phyloP scores from a whole-genome alignment of 2,329 filamentous ascomycete species.

The Xenosphaeropsis pyriputrescens region DNA sequence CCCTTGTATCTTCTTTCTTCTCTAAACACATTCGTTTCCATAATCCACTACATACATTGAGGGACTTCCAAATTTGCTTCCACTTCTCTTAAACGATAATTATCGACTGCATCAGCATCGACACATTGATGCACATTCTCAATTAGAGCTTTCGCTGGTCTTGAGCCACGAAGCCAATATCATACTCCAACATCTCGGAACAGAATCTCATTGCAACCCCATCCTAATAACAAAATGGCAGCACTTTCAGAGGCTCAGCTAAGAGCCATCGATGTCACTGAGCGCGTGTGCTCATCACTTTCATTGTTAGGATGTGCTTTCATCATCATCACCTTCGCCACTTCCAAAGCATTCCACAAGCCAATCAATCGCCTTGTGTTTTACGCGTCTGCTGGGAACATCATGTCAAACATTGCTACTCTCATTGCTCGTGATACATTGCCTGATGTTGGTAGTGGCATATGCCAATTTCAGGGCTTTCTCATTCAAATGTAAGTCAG shows the following conservation, averaged over 20 bases:
- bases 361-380: slow-evolving; percentile 81
- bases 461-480: slow-evolving; percentile 61
- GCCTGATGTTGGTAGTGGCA: slow-evolving; percentile 10
- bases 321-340: slow-evolving; percentile 53
- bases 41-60: too few relatives aligned
- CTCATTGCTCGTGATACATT: slow-evolving; percentile 54
- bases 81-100: too few relatives aligned
- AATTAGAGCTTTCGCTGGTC: too few relatives aligned
- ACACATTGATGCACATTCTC: too few relatives aligned
- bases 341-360: slow-evolving; percentile 51
- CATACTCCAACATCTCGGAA: too few relatives aligned
- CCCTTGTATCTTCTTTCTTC: too few relatives aligned
- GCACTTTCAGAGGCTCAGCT: neutral
- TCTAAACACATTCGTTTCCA: too few relatives aligned
- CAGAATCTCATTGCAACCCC: too few relatives aligned
- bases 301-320: slow-evolving; percentile 58
- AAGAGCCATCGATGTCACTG: slow-evolving; percentile 36
- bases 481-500: slow-evolving; percentile 64
- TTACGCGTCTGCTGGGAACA: slow-evolving; percentile 70
- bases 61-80: too few relatives aligned
- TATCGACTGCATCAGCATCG: too few relatives aligned
- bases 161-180: too few relatives aligned
- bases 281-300: slow-evolving; percentile 54
- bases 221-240: too few relatives aligned
- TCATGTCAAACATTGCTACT: slow-evolving; percentile 63